Evolutionary conservation across 306 rosid genomes (phyloP).

Genomic region (Prunus davidiana): DNA sequence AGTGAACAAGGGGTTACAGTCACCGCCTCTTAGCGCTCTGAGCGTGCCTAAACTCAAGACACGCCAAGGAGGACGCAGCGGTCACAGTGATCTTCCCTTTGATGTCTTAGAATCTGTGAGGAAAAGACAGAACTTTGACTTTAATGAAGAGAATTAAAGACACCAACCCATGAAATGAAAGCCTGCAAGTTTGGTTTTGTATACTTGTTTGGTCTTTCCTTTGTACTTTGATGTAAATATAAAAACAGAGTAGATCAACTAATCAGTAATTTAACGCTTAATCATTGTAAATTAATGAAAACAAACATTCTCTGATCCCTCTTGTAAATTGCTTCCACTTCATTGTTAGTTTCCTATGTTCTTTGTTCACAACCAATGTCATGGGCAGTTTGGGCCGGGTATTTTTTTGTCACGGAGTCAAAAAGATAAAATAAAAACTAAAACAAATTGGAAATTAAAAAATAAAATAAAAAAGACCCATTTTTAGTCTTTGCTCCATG

Average conservation of each 20-base stretch:
- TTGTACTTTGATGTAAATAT: neutral
- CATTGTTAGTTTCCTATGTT: neutral
- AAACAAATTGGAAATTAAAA: too few relatives aligned
- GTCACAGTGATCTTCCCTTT: constrained; percentile 26
- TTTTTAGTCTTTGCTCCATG: neutral
- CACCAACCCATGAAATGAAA: neutral
- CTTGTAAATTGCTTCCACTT: neutral
- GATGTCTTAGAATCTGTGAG: constrained; percentile 58
- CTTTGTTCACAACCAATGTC: too few relatives aligned
- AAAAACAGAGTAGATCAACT: neutral
- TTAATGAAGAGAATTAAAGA: constrained; percentile 52
- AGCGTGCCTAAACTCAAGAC: constrained; percentile 72
- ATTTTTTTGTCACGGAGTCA: too few relatives aligned
- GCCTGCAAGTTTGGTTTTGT: neutral
- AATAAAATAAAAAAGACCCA: neutral
- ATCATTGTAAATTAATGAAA: too few relatives aligned
- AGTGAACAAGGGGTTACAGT: constrained; percentile 56
- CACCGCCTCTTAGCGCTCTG: constrained; percentile 60
- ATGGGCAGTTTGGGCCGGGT: too few relatives aligned
- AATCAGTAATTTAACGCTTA: neutral
- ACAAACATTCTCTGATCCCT: neutral
- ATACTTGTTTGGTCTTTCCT: neutral
- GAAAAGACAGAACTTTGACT: constrained; percentile 64
- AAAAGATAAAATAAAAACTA: too few relatives aligned
- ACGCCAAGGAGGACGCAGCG: constrained; percentile 19